Evolutionary conservation across 2,329 filamentous ascomycete genomes (phyloP).

Genomic region (Epichloe typhina): DNA sequence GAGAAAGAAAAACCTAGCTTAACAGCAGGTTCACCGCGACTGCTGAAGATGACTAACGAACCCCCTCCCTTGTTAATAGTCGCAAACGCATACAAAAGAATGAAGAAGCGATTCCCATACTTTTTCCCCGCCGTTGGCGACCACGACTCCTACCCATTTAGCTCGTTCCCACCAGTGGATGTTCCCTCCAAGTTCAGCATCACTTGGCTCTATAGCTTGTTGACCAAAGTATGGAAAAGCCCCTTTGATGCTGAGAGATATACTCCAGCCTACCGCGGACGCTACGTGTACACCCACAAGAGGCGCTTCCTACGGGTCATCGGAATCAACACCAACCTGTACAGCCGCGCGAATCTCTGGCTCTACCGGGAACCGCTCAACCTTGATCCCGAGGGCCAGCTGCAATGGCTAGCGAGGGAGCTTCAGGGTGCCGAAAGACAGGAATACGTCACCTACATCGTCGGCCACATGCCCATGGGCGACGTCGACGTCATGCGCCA

Average conservation of each 20-base stretch:
- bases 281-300: background rate
- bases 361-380: slow-evolving; percentile 16
- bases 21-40: background rate
- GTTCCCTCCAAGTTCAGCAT: background rate
- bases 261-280: background rate
- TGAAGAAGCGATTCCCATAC: background rate
- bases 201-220: background rate
- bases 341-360: slow-evolving; percentile 42
- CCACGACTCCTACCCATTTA: background rate
- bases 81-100: background rate
- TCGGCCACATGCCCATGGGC: slow-evolving; percentile 43
- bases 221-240: background rate
- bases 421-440: slow-evolving; percentile 37
- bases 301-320: slow-evolving; percentile 36
- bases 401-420: background rate
- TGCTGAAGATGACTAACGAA: background rate
- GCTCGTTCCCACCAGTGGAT: background rate
- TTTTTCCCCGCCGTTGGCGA: background rate
- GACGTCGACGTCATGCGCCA: slow-evolving; percentile 37
- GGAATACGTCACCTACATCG: slow-evolving; percentile 39
- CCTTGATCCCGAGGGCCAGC: background rate
- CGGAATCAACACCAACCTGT: slow-evolving; percentile 44
- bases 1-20: background rate
- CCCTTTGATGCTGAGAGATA: too few relatives aligned
- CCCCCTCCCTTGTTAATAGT: background rate